A percentile compares a stretch with the other conserved stretches of the same genome.
Evolutionary conservation across 805 yeast genomes (phyloP).

Genomic region (Candida schatavii): DNA sequence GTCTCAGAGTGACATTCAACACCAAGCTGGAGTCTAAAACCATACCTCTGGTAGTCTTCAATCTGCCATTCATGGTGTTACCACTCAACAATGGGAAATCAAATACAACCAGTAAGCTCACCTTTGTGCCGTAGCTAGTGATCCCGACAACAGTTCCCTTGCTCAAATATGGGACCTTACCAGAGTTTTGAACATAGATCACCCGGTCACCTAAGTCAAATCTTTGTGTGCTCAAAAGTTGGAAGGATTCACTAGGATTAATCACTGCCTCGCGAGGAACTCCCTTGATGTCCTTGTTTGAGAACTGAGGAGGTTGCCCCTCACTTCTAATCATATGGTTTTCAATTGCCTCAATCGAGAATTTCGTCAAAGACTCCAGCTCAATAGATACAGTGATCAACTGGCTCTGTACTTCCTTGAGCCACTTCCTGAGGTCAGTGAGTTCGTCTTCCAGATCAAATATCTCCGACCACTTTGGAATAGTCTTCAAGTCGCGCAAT

Average conservation of each 20-base stretch:
- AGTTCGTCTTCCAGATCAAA: slow-evolving; percentile 42
- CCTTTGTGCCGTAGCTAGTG: slow-evolving; percentile 54
- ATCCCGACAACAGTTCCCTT: slow-evolving; percentile 87
- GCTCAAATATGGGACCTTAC: slow-evolving; percentile 82
- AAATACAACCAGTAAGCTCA: slow-evolving; percentile 74
- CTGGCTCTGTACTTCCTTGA: slow-evolving; percentile 45
- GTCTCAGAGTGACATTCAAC: slow-evolving; percentile 71
- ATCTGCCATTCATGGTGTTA: slow-evolving; percentile 72
- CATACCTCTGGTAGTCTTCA: slow-evolving; percentile 77
- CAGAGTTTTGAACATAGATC: slow-evolving; percentile 77
- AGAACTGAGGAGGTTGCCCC: slow-evolving; percentile 42
- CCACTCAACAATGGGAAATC: slow-evolving; percentile 84
- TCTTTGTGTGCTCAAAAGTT: slow-evolving; percentile 67
- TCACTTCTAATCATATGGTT: slow-evolving; percentile 46
- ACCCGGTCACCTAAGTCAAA: slow-evolving; percentile 90
- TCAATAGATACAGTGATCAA: slow-evolving; percentile 69
- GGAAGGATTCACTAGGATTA: slow-evolving; percentile 69
- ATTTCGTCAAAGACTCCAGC: slow-evolving; percentile 71
- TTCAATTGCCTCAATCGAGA: slow-evolving; percentile 68
- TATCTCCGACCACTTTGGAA: slow-evolving; percentile 38
- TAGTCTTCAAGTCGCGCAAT: slow-evolving; percentile 21
- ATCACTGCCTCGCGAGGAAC: slow-evolving; percentile 84
- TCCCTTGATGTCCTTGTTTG: slow-evolving; percentile 62
- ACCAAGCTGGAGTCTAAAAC: slow-evolving; percentile 79
- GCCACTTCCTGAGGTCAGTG: slow-evolving; percentile 43